Conservation (phyloP, 1,284 basidiomycete genomes). For the Kwoniella shivajii region DNA sequence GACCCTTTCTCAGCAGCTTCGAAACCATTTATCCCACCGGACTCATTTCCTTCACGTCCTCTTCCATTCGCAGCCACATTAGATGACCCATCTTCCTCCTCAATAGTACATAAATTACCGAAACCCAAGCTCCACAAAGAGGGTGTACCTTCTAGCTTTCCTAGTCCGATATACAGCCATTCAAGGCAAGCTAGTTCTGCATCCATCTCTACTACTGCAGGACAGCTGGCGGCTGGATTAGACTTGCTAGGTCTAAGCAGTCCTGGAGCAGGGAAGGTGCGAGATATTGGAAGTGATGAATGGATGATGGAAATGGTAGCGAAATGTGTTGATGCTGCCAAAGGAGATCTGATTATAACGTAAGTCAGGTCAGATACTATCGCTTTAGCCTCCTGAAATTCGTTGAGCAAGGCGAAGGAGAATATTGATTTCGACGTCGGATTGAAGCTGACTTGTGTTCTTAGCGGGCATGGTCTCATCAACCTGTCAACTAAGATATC, state of each 20-base stretch:
- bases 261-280: neutral
- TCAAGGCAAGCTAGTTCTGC: slow-evolving; percentile 17
- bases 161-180: slow-evolving; percentile 28
- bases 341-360: slow-evolving; percentile 32
- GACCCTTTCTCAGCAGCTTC: slow-evolving; percentile 50
- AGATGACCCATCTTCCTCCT: slow-evolving; percentile 20
- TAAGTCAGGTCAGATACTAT: slow-evolving; percentile 20
- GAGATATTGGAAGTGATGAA: slow-evolving; percentile 38
- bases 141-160: slow-evolving; percentile 22
- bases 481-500: slow-evolving; percentile 43
- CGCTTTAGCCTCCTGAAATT: no score
- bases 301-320: slow-evolving; percentile 46
- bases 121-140: slow-evolving; percentile 24
- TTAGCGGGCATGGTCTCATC: slow-evolving; percentile 31
- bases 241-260: slow-evolving; percentile 6
- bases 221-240: neutral
- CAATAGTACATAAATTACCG: slow-evolving; percentile 18
- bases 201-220: slow-evolving; percentile 6
- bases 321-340: slow-evolving; percentile 41
- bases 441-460: neutral
- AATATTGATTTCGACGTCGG: no score
- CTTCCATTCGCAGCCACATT: slow-evolving; percentile 47
- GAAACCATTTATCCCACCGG: slow-evolving; percentile 44
- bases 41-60: slow-evolving; percentile 40
- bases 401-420: no score